Evolutionary conservation across 257 asterid genomes (phyloP), one percentile per base, ranked within the genome.

Genomic region (Eustoma russellianum): DNA sequence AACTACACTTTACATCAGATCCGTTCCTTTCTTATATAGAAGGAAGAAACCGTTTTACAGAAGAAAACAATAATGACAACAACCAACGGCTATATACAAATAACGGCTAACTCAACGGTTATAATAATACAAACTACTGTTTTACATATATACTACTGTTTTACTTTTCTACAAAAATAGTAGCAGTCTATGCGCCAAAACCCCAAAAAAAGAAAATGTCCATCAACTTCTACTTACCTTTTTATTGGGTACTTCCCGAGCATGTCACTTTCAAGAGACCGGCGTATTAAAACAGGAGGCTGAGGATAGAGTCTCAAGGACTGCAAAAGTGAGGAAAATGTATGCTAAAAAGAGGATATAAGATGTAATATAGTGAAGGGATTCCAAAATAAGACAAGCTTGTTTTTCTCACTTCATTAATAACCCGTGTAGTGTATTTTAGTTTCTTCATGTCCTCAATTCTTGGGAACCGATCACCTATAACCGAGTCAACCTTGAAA

Each of bases 211-310:
- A 4, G 30, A 38, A 38, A 38, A 38, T 38, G 19, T 41, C 10
- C 19, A 41, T 44, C 34, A 24, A 18, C n/a, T n/a, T n/a, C n/a
- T 16, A 61, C 14, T 41, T 56, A 91, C 97, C 92, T 87, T 79
- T 77, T 80, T 38, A 87, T 83, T 12, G 89, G 94, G 79, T 91
- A 91, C 60, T 78, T 66, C 52, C 96, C 98, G 18, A 91, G 90
- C 56, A 79, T 55, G 41, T 87, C 97, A 53, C 80, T 75, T 45
- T 69, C 95, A 60, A 91, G 70, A 57, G 98, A 84, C 34, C 98
- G 98, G 11, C 98, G 97, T 70, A 91, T 87, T 76, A 91, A 58
- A 64, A 91, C 97, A 16, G 98, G 98, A 46, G 98, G 98, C 63
- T 91, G 97, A 16, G 98, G 98, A 53, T 91, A 87, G 64, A 87